These are phyloP conservation scores for Lepidium didymum DNA, from an alignment of 345 rosid species.

Conservation along the genomic window DNA sequence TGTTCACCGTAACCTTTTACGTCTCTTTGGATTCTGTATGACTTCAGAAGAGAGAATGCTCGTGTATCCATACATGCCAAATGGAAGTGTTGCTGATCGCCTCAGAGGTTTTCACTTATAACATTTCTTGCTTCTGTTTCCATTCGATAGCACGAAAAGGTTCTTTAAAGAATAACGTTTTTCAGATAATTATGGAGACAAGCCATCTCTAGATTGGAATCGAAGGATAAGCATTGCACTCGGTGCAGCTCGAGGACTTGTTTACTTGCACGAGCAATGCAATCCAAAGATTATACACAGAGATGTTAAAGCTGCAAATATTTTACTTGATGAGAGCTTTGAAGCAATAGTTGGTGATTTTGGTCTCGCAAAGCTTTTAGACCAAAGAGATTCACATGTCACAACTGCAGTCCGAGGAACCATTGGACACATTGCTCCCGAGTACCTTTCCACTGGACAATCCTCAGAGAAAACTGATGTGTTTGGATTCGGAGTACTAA, in stretches of 20 bases:
- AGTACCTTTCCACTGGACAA: slow-evolving; percentile 95
- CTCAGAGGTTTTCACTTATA: slow-evolving; percentile 50
- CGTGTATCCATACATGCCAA: slow-evolving; percentile 93
- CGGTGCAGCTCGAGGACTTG: slow-evolving; percentile 91
- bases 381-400: slow-evolving; percentile 79
- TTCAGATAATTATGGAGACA: slow-evolving; percentile 39
- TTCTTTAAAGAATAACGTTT: background rate
- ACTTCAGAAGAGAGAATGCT: slow-evolving; percentile 77
- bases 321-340: slow-evolving; percentile 79
- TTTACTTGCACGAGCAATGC: slow-evolving; percentile 92
- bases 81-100: slow-evolving; percentile 94
- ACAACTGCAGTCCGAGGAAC: slow-evolving; percentile 96
- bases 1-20: slow-evolving; percentile 78
- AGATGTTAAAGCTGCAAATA: slow-evolving; percentile 96
- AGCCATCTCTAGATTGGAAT: slow-evolving; percentile 81
- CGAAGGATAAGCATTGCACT: slow-evolving; percentile 58
- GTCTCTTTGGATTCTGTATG: slow-evolving; percentile 89
- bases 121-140: background rate
- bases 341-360: slow-evolving; percentile 97
- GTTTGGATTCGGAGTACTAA: slow-evolving; percentile 88
- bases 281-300: slow-evolving; percentile 91
- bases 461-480: slow-evolving; percentile 95
- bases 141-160: background rate
- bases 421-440: slow-evolving; percentile 93
- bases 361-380: slow-evolving; percentile 86